Evolutionary conservation across 495 filamentous ascomycete species (phyloP), one percentile per base, ranked within the genome.

Genomic region (Acidiella bohemica): DNA sequence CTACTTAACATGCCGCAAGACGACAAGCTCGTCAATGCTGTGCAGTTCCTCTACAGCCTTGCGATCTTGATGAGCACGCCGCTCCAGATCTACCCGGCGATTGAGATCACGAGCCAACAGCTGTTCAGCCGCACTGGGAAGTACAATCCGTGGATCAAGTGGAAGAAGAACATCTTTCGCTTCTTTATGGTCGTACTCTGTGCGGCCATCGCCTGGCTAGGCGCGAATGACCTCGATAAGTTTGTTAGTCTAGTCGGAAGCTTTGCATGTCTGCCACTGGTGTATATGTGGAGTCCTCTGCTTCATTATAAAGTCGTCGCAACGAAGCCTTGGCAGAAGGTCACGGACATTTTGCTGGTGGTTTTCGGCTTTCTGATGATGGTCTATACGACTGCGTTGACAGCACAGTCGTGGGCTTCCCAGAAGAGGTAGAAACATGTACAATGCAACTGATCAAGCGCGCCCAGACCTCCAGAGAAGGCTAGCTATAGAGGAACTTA

Each of bases 151-250:
- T 80, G 75, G 38, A 93, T 96, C 67, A 97, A 97, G 64, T 95
- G 88, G 88, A 78, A 92, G 69, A 97, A 97, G 75, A 97, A 97
- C 50, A 65, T 76, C 39, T 96, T 90, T 66, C 80, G 90, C 24
- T 96, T 95, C 64, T 75, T 86, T 52, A 72, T 94, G 28, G 90
- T 96, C 39, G 70, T 81, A 47, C 54, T 86, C 23, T 95, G 87
- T 54, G 81, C 86, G 2, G 52, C 81, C 28, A 77, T 95, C 46
- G 86, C 86, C 1, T 96, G 86, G 86, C 74, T 75, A 42, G 90
- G 90, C 38, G 86, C 90, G 3, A 81, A 83, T 47, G 80, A 95
- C 63, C 67, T 97, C 40, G 90, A 97, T 63, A 95, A 95, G 59
- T 96, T 97, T 56, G 90, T 97, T 14, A 79, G 84, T 12, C 66